Percentiles rank a stretch among this genome's conserved stretches.
These are phyloP conservation scores for Eutrema heterophyllum DNA, from an alignment of 345 rosid species.

Conservation along the genomic window DNA sequence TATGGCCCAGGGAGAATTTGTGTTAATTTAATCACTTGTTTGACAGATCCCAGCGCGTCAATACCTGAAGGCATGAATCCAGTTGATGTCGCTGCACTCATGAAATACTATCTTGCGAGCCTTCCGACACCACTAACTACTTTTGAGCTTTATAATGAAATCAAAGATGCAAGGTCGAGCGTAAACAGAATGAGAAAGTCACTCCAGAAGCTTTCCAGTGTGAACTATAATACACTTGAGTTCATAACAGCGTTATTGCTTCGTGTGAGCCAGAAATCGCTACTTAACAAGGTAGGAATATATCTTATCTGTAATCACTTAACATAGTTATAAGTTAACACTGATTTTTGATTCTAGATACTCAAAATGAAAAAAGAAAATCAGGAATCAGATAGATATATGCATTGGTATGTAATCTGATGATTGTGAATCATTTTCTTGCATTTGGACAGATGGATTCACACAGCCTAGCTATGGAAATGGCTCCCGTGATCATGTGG, in stretches of 20 bases:
- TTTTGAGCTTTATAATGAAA: constrained; percentile 70
- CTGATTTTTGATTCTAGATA: neutral
- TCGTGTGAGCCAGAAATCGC: constrained; percentile 78
- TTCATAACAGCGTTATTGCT: constrained; percentile 72
- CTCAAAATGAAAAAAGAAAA: neutral
- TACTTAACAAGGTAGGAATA: constrained; percentile 64
- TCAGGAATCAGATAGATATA: neutral
- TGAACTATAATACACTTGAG: constrained; percentile 86
- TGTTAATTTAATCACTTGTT: constrained; percentile 1
- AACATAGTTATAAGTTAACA: neutral
- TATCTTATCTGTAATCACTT: neutral
- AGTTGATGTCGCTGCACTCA: constrained; percentile 64
- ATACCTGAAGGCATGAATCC: constrained; percentile 77
- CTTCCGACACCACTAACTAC: constrained; percentile 88
- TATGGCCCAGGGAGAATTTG: neutral
- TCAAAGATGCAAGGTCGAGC: constrained; percentile 74
- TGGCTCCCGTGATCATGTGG: constrained; percentile 93
- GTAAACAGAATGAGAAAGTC: constrained; percentile 55
- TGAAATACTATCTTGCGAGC: constrained; percentile 86
- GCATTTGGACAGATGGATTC: constrained; percentile 74
- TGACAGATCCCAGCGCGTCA: constrained; percentile 59
- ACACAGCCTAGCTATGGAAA: constrained; percentile 76
- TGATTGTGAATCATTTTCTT: neutral
- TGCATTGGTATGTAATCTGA: neutral
- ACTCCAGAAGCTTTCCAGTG: constrained; percentile 77